Percentiles rank a stretch among this genome's conserved stretches.
These are phyloP conservation scores for Smittium culicis DNA, from an alignment of 371 early-diverging fungal species.

Conservation along the genomic window DNA sequence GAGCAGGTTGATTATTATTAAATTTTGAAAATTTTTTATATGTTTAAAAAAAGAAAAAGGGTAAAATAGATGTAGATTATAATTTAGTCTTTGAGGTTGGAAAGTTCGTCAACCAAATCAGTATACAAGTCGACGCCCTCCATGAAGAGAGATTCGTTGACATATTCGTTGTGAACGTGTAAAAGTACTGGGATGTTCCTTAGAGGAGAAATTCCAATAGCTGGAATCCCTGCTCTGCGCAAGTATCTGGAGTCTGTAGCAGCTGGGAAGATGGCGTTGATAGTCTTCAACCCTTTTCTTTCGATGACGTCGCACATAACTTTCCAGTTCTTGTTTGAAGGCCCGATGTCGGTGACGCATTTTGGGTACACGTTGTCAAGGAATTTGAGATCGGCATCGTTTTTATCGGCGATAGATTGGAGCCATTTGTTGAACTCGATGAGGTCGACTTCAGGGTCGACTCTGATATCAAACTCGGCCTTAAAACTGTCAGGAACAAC, in stretches of 20 bases:
- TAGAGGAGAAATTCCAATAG: constrained; percentile 57
- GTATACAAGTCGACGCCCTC: constrained; percentile 54
- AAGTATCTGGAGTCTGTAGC: constrained; percentile 61
- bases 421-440: constrained; percentile 36
- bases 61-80: no score
- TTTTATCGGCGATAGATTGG: constrained; percentile 34
- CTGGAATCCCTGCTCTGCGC: constrained; percentile 50
- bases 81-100: constrained; percentile 15
- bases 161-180: constrained; percentile 67
- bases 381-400: constrained; percentile 40
- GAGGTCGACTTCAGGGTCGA: constrained; percentile 46
- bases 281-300: constrained; percentile 27
- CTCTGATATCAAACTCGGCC: constrained; percentile 55
- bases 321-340: constrained; percentile 38
- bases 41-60: no score
- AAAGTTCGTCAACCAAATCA: constrained; percentile 33
- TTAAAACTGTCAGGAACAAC: constrained; percentile 48
- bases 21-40: no score
- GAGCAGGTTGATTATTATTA: no score
- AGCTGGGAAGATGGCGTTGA: constrained; percentile 60
- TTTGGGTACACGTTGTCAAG: constrained; percentile 38
- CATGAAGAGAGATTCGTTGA: constrained; percentile 48
- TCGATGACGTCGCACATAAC: constrained; percentile 25
- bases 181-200: constrained; percentile 53
- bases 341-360: constrained; percentile 34